These are phyloP conservation scores for Pestalotiopsis sp. DNA, from an alignment of 2,329 filamentous ascomycete genomes.

Conservation along the genomic window DNA sequence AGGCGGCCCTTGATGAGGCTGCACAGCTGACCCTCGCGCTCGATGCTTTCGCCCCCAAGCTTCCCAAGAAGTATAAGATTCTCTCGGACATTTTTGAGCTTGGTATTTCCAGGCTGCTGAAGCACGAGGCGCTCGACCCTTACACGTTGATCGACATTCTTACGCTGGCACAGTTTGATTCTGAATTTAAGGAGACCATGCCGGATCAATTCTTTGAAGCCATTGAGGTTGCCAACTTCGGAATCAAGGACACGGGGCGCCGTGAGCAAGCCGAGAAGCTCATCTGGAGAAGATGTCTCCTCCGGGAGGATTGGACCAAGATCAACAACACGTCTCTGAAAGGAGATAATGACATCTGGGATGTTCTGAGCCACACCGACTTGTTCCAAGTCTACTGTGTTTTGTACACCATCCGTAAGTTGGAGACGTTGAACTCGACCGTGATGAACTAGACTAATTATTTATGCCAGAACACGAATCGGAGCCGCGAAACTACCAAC, in stretches of 20 bases:
- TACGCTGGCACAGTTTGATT: slow-evolving; percentile 65
- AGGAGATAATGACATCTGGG: slow-evolving; percentile 69
- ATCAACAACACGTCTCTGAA: slow-evolving; percentile 79
- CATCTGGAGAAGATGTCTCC: slow-evolving; percentile 87
- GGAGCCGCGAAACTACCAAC: slow-evolving; percentile 44
- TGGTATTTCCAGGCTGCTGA: slow-evolving; percentile 70
- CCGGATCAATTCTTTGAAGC: slow-evolving; percentile 76
- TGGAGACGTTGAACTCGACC: slow-evolving; percentile 19
- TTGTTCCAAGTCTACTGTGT: slow-evolving; percentile 69
- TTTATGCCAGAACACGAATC: slow-evolving; percentile 38
- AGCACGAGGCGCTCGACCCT: slow-evolving; percentile 71
- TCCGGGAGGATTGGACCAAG: slow-evolving; percentile 81
- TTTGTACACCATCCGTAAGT: slow-evolving; percentile 68
- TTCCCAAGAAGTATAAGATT: slow-evolving; percentile 67
- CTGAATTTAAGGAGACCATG: slow-evolving; percentile 55
- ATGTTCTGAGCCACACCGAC: slow-evolving; percentile 65
- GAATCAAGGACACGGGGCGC: slow-evolving; percentile 53
- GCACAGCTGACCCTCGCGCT: slow-evolving; percentile 79
- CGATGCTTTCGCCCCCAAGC: slow-evolving; percentile 62
- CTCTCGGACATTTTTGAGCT: slow-evolving; percentile 74
- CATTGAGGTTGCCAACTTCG: slow-evolving; percentile 62
- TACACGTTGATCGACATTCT: slow-evolving; percentile 73
- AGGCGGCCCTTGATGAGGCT: slow-evolving; percentile 75
- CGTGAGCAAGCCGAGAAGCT: slow-evolving; percentile 60
- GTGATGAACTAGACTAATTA: slow-evolving; percentile 11